Base-by-base conservation (phyloP, 768 basidiomycete species). In the Termitomyces bulborhizus region DNA sequence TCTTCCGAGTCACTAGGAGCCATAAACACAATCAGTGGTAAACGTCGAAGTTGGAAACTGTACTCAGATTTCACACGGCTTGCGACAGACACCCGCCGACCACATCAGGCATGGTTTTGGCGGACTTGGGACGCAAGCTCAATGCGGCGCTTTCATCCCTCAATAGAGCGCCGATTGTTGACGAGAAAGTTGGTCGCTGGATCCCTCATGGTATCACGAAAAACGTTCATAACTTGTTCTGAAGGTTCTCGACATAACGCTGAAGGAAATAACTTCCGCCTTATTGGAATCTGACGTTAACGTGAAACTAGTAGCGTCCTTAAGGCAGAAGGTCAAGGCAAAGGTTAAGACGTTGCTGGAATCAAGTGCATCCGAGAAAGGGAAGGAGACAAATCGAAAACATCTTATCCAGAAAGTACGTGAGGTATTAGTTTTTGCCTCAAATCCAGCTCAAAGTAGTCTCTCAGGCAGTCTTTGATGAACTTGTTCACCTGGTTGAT, bases 241-340 rank as follows among this genome's bases (percentile, higher is more conserved):
- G 9, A 68, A 98, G 95, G 91, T 93, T 46, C 84, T 99, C 65
- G 97, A 99, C 75, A 83, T 85, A 3, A 84, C 91, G 15, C 83
- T 99, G 59, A 98, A 98, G 73, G 93, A 97, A 72, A 90, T 99
- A 59, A 93, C 91, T 46, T 81, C 93, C 26, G 96, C 96, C 9
- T 75, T 98, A 32, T 81, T 99, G 43, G 95, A 98, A 71, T 88
- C 94, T 18, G 97, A 99, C 73, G 96, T 99, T 61, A 99, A 99
- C 68, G 96, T 99, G 63, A 97, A 96, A 69, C 83, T 98, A 21
- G 97, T 98, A 18, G 82, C 92, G 5, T 83, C 84, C 39, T 70
- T 97, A 54, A 83, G 93, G 59, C 84, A 88, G 59, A 93, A 93
- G 69, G 93, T 98, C 65, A 94, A 95, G 70, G 75, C 82, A 3